Base-by-base conservation (phyloP, 257 asterid species). In the Primulina tabacum region DNA sequence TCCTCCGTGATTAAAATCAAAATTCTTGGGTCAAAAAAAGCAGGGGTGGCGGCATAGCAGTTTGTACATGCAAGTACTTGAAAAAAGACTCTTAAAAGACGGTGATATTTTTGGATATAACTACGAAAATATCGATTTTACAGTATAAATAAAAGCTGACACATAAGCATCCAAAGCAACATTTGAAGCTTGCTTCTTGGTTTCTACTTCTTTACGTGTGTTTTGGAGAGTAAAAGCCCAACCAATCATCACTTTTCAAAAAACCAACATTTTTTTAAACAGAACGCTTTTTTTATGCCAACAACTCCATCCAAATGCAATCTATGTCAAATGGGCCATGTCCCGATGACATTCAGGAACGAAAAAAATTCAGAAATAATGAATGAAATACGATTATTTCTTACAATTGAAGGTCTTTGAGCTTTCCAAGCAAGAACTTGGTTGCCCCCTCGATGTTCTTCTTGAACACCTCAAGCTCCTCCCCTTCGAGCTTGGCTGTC, bases 361-460 rank as follows among this genome's bases (percentile, higher is more conserved):
- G 30, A 7, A 52, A 17, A 4, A 2, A 40, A 0, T 0, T 37
- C 12, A 5, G 29, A 30, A 17, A 37, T 60, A 29, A 64, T 47
- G 28, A 56, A 7, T 26, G 6, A 20, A 38, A 16, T 17, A 32
- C 57, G 17, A 33, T 6, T 30, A 17, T 3, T 43, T 33, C 98
- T 85, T 84, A 92, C 98, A 88, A 90, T 78, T 92, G 98, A 21
- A 92, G 90, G 70, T 92, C 98, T 28, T 77, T 80, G 65, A 92
- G 78, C 82, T 88, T 92, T 1, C 84, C 52, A 33, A 90, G 78
- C 67, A 92, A 78, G 69, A 72, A 90, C 77, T 92, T 90, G 26
- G 96, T 90, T 38, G 97, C 96, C 0, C 89, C 79, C 82, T 92
- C 96, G 10, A 92, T 84, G 70, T 82, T 77, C 79, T 88, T 90